These are phyloP conservation scores for Calonectria leucothoes DNA, from an alignment of 2,329 filamentous ascomycete species.

Conservation along the genomic window DNA sequence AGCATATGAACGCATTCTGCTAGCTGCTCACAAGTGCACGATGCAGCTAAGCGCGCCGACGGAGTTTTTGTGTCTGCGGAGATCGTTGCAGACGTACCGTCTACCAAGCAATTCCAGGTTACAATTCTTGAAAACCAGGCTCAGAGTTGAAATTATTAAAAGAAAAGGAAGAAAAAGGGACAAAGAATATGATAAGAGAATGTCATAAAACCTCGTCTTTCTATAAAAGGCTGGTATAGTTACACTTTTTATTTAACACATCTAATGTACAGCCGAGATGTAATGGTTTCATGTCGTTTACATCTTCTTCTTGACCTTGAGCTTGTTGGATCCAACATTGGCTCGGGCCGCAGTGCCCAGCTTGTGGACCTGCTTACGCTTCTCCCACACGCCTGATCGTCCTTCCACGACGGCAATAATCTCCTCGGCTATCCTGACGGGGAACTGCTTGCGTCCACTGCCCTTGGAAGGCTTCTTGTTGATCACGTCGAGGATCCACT, in stretches of 20 bases:
- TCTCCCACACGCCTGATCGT: constrained; percentile 85
- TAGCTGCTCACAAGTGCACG: neutral
- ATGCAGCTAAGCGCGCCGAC: neutral
- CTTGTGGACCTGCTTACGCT: constrained; percentile 82
- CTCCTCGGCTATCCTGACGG: constrained; percentile 85
- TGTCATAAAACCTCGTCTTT: constrained; percentile 28
- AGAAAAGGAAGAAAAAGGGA: neutral
- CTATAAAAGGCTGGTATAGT: constrained; percentile 44
- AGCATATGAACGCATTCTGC: constrained; percentile 29
- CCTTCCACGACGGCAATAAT: constrained; percentile 90
- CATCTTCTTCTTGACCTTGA: constrained; percentile 51
- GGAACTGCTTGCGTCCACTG: constrained; percentile 78
- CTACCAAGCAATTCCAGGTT: neutral
- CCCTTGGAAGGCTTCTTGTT: constrained; percentile 80
- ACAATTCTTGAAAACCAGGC: neutral
- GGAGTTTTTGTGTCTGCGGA: neutral
- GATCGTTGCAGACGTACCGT: neutral
- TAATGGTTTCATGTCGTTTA: constrained; percentile 30
- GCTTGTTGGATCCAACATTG: constrained; percentile 67
- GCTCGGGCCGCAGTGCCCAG: constrained; percentile 80
- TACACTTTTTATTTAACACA: constrained; percentile 45
- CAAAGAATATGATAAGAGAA: neutral
- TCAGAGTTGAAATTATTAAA: neutral
- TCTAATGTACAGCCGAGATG: constrained; percentile 41
- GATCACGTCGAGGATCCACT: constrained; percentile 91